Base-by-base conservation (phyloP, 768 basidiomycete genomes). In the Rhizopogon vulgaris region DNA sequence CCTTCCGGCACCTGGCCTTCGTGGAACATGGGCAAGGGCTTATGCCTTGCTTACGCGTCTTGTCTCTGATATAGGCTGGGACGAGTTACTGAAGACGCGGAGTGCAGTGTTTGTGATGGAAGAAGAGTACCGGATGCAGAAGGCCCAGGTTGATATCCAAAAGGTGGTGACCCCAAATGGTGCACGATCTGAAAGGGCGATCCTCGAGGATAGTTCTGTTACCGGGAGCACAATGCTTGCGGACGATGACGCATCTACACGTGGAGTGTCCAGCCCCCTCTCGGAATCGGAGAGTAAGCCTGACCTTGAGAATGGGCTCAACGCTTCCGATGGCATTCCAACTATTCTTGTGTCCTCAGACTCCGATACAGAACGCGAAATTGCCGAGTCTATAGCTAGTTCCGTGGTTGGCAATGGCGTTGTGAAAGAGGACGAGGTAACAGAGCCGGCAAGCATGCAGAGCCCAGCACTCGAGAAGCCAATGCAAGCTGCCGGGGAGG, bases 21-120 rank as follows among this genome's bases (percentile, higher is more conserved):
- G 93, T 12, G 96, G 96, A 10, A 98, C 96, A 0, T 99, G 95
- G 84, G 89, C 94, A 5, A 81, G 92, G 51, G 96, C 96, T 0
- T 99, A 99, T 61, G 75, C 85, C 1, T 80, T 99, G 11, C 80
- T 99, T 22, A 90, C 94, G 12, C 82, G 86, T 1, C 84, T 99
- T 22, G 96, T 97, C 30, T 83, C 88, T 0, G 86, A 92, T 57
- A 94, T 99, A 58, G 96, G 96, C 0, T 99, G 96, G 96, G 96
- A 99, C 71, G 96, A 98, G 72, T 80, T 98, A 3, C 78, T 99
- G 52, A 94, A 94, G 74, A 88, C 90, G 12, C 85, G 96, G 78
- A 93, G 90, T 67, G 71, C 76, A 36, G 96, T 99, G 12, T 98
- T 99, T 69, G 96, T 99, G 38, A 99, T 99, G 96, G 96, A 98